A percentile compares a stretch with the other conserved stretches of the same genome.
Conservation (phyloP, 139 green algal species). For the Microglena sp. region DNA sequence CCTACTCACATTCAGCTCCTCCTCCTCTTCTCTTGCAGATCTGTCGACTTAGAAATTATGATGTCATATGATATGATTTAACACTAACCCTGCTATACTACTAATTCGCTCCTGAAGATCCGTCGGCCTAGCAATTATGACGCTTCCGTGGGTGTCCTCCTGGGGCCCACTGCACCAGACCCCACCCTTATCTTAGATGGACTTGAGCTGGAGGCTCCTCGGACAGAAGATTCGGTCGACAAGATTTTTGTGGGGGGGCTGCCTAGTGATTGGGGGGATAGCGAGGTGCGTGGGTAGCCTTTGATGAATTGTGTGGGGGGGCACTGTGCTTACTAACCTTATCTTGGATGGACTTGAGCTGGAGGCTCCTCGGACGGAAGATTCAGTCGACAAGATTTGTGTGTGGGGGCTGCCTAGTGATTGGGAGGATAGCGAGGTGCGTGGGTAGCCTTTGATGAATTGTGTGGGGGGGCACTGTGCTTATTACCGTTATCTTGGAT, state of each 20-base stretch:
- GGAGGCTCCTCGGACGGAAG: slow-evolving; percentile 58
- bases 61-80: no score
- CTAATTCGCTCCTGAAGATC: slow-evolving; percentile 37
- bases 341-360: slow-evolving; percentile 63
- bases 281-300: no score
- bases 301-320: no score
- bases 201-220: slow-evolving; percentile 56
- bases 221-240: slow-evolving; percentile 65
- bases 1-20: no score
- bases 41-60: no score
- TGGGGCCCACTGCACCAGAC: slow-evolving; percentile 62
- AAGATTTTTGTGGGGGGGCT: slow-evolving; percentile 71
- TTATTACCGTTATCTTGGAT: slow-evolving; percentile 53
- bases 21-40: no score
- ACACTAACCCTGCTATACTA: no score
- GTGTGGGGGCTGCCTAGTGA: slow-evolving; percentile 58
- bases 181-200: slow-evolving; percentile 58
- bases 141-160: slow-evolving; percentile 47
- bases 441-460: no score
- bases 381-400: slow-evolving; percentile 73
- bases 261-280: slow-evolving; percentile 65
- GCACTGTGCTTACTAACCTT: no score
- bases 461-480: no score
- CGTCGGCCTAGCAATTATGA: slow-evolving; percentile 75
- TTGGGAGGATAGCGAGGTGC: slow-evolving; percentile 62